Conservation (phyloP, 352 stramenopile species). For the Phytophthora pini region DNA sequence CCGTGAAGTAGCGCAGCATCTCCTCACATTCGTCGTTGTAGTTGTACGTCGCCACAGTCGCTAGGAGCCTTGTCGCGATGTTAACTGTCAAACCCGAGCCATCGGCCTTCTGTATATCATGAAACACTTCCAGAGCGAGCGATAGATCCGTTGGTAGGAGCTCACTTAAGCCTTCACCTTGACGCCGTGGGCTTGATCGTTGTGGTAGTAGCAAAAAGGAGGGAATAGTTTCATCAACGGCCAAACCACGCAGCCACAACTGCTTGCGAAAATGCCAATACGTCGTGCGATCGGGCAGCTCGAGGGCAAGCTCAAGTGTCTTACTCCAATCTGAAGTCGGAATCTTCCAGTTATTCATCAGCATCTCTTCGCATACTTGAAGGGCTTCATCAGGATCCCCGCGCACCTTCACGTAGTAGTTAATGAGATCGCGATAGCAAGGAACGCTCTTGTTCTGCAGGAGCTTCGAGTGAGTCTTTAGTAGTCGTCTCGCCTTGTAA, state of each 20-base stretch:
- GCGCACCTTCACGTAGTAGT: conserved; percentile 1
- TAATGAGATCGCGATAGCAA: conserved; percentile 64
- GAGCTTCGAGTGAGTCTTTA: conserved; percentile 6
- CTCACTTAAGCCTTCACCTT: neutral
- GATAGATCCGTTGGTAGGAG: conserved; percentile 4
- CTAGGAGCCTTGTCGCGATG: conserved; percentile 18
- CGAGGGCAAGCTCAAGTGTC: conserved; percentile 46
- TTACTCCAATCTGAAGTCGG: conserved; percentile 24
- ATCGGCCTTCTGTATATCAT: conserved; percentile 11
- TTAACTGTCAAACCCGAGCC: conserved; percentile 10
- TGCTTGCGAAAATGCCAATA: conserved; percentile 82
- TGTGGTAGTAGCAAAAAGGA: neutral
- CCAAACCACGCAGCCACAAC: conserved; percentile 51
- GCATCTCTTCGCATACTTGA: conserved; percentile 1
- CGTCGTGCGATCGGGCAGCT: conserved; percentile 49
- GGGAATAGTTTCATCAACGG: neutral
- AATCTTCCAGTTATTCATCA: neutral
- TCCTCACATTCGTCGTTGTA: conserved; percentile 14
- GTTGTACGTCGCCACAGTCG: conserved; percentile 17
- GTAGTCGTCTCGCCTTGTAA: conserved; percentile 12
- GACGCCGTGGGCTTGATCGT: neutral
- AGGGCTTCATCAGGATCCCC: neutral
- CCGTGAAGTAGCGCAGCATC: conserved; percentile 23
- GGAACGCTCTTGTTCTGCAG: conserved; percentile 27
- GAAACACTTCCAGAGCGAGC: conserved; percentile 20